A percentile compares a stretch with the other conserved stretches of the same genome.
Conservation (phyloP, 108 stramenopile genomes). For the Heterococcus sp. region DNA sequence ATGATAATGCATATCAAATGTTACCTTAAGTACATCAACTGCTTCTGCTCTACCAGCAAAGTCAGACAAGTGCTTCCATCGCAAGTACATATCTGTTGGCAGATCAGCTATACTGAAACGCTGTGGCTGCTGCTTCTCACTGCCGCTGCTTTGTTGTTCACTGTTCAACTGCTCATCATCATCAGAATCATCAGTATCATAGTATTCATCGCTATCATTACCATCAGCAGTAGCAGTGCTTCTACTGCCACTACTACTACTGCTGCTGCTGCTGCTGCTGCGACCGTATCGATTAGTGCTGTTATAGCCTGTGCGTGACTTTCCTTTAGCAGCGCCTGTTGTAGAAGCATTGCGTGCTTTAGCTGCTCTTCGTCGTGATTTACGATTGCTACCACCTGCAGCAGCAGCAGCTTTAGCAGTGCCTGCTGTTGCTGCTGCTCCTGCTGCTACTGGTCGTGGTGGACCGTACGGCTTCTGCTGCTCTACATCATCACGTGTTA, state of each 20-base stretch:
- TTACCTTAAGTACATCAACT: neutral
- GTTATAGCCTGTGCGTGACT: neutral
- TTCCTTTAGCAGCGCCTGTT: neutral
- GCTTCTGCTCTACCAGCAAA: neutral
- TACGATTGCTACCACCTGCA: neutral
- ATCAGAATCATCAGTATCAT: neutral
- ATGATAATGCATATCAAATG: neutral
- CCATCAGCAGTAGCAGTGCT: too few relatives aligned
- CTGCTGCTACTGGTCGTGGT: too few relatives aligned
- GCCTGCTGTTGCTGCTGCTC: too few relatives aligned
- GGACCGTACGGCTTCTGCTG: neutral
- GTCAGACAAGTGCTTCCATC: neutral
- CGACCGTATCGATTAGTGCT: too few relatives aligned
- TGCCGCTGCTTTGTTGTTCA: neutral
- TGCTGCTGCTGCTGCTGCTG: too few relatives aligned
- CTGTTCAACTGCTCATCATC: neutral
- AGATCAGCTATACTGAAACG: too few relatives aligned
- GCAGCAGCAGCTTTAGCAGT: too few relatives aligned
- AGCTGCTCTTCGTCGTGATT: neutral
- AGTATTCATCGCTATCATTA: too few relatives aligned
- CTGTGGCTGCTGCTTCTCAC: neutral
- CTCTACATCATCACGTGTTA: neutral
- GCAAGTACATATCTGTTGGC: neutral
- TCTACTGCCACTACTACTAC: too few relatives aligned
- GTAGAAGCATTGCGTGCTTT: neutral